phyloP scores from a whole-genome alignment of 805 yeast genomes.

The Ogataea saltuana region DNA sequence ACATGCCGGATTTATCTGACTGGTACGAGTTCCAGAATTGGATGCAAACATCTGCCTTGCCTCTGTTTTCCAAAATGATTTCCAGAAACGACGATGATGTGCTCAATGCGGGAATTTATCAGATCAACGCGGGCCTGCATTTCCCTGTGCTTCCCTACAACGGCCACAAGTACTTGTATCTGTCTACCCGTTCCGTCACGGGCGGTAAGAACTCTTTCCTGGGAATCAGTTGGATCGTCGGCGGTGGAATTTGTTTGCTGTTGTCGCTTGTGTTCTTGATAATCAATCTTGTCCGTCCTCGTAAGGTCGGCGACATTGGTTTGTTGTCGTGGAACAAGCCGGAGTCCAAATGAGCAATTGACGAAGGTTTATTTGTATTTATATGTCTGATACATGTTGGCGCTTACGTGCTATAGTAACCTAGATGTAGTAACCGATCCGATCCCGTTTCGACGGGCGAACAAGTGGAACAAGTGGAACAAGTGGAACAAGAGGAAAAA shows the following conservation, averaged over 20 bases:
- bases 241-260: slow-evolving; percentile 67
- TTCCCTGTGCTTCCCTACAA: slow-evolving; percentile 73
- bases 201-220: slow-evolving; percentile 78
- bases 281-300: slow-evolving; percentile 61
- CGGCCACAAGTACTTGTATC: slow-evolving; percentile 65
- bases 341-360: not conserved
- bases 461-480: too few relatives aligned
- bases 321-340: slow-evolving; percentile 64
- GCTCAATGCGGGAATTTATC: slow-evolving; percentile 59
- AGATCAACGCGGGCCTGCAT: slow-evolving; percentile 66
- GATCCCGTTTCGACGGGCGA: too few relatives aligned
- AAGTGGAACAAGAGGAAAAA: too few relatives aligned
- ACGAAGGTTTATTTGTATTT: not conserved
- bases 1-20: slow-evolving; percentile 64
- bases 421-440: too few relatives aligned
- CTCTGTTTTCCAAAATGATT: slow-evolving; percentile 65
- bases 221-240: slow-evolving; percentile 73
- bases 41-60: slow-evolving; percentile 82
- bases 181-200: slow-evolving; percentile 68
- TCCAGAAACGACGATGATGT: slow-evolving; percentile 60
- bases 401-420: too few relatives aligned
- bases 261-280: slow-evolving; percentile 53
- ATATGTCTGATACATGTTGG: not conserved
- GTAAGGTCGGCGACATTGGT: slow-evolving; percentile 73
- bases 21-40: slow-evolving; percentile 80